Evolutionary conservation across 2,329 filamentous ascomycete species (phyloP), one percentile per base, ranked within the genome.

Genomic region (Microascus cirrosus): DNA sequence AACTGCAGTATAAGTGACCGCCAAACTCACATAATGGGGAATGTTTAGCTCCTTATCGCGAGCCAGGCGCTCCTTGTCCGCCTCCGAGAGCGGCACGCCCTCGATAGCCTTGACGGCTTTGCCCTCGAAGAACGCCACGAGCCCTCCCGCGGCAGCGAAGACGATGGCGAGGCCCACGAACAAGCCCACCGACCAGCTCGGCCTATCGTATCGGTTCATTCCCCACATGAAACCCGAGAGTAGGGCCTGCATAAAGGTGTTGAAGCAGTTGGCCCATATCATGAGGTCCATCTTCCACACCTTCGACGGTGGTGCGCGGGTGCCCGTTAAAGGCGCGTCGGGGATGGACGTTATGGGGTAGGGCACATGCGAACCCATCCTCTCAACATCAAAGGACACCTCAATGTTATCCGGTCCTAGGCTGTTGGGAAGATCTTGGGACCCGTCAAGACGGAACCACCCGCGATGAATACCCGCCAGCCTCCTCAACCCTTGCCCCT

Each of bases 171-270:
- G 67, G 2, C 81, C 87, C 20, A 95, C 86, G 66, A 94, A 90
- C 0, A 91, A 71, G 1, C 89, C 90, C 0, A 89, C 92, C 12
- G 84, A 81, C 89, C 89, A 95, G 24, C 81, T 80, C 0, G 90
- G 89, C n/a, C 90, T 77, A 24, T 86, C 73, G 65, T 84, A 85
- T 24, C 88, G 76, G 66, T 89, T 87, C 70, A 88, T 76, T 1
- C 82, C 84, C 88, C 89, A 95, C 90, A 95, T 95, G 72, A 90
- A 87, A 2, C 81, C 85, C 10, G 84, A 87, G 1, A 95, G 77
- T 20, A 83, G 78, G 45, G 78, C 78, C 69, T 95, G 91, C 52
- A 94, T 78, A 58, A 92, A 79, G 0, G 90, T 94, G 66, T 95
- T 95, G 73, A 76, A 78, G 2, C 90, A 79, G 71, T 90, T 91